Evolutionary conservation across 371 early-diverging fungal species (phyloP).

Genomic region (Zychaea mexicana): DNA sequence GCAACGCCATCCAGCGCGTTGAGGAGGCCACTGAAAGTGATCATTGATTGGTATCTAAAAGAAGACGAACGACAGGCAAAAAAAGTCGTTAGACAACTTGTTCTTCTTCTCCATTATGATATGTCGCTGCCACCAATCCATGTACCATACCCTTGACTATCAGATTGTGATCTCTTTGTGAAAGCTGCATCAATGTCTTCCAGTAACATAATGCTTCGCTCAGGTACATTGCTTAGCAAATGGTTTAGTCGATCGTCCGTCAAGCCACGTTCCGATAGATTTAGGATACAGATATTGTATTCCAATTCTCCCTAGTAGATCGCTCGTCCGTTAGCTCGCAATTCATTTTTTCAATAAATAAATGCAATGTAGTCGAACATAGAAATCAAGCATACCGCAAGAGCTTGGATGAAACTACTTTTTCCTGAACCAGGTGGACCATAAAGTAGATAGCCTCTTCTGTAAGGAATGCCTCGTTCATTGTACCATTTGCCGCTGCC

Average conservation of each 20-base stretch:
- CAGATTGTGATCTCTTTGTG: conserved; percentile 61
- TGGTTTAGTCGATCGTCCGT: conserved; percentile 97
- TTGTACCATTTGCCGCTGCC: conserved; percentile 92
- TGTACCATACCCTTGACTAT: conserved; percentile 58
- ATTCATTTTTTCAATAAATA: neutral
- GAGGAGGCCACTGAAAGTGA: conserved; percentile 98
- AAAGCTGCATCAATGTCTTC: conserved; percentile 99
- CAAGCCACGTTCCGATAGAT: conserved; percentile 90
- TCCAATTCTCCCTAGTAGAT: conserved; percentile 90
- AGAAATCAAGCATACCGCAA: conserved; percentile 76
- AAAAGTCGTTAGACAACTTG: neutral
- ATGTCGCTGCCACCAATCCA: no score
- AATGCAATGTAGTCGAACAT: neutral
- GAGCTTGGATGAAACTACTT: conserved; percentile 96
- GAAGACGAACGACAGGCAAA: neutral
- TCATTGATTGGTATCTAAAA: conserved; percentile 80
- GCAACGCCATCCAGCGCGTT: conserved; percentile 99
- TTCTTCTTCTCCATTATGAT: conserved; percentile 2
- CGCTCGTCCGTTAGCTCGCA: neutral
- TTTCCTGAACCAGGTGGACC: conserved; percentile 99
- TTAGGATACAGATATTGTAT: conserved; percentile 97
- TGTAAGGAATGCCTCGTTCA: conserved; percentile 95
- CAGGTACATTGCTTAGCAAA: conserved; percentile 91
- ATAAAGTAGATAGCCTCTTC: conserved; percentile 96
- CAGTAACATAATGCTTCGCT: conserved; percentile 94